Evolutionary conservation across 768 basidiomycete species (phyloP), one percentile per base, ranked within the genome.

Genomic region (Macrolepiota albuminosa): DNA sequence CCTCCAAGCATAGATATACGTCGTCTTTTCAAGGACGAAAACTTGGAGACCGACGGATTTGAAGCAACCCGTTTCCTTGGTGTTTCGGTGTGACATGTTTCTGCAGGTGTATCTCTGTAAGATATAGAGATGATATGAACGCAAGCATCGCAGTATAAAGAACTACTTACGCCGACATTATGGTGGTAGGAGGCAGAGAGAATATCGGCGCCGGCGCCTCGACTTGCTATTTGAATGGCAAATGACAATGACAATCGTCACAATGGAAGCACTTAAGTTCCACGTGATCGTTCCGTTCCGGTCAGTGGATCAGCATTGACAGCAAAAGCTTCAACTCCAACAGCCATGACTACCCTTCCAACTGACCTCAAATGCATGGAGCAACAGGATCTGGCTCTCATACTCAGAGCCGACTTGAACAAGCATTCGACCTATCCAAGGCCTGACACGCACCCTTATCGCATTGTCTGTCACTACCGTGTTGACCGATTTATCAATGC

Each of bases 21-120:
- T 63, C 78, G 69, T 39, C 77, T 68, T 62, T 81, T 81, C 55
- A 69, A 61, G 6, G 80, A 79, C 31, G 74, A 77, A 42, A 73
- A 68, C 57, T 74, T 76, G 8, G 75, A 75, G 46, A 76, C 69
- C 13, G 73, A 77, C 33, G 72, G 67, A 58, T 71, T 70, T 33
- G 76, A 75, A 8, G 72, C 68, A 6, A 71, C 70, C 6, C 77
- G 76, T 55, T 77, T 78, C 55, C 68, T 64, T 10, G 64, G 66
- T 31, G 66, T 67, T 58, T 61, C 63, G 29, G 59, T 63, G 2
- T 57, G 48, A 33, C 65, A 67, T n/a, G 42, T 29, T 37, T 37
- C 56, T 42, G 45, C 43, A 6, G 51, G 39, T 45, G 13, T 10
- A 36, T 63, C 56, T 47, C 58, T 59, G 36, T 24, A 29, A 47